Percentiles rank a stretch among this genome's conserved stretches.
These are phyloP conservation scores for Panicum virgatum DNA, from an alignment of 202 grass and related monocot genomes.

Conservation along the genomic window DNA sequence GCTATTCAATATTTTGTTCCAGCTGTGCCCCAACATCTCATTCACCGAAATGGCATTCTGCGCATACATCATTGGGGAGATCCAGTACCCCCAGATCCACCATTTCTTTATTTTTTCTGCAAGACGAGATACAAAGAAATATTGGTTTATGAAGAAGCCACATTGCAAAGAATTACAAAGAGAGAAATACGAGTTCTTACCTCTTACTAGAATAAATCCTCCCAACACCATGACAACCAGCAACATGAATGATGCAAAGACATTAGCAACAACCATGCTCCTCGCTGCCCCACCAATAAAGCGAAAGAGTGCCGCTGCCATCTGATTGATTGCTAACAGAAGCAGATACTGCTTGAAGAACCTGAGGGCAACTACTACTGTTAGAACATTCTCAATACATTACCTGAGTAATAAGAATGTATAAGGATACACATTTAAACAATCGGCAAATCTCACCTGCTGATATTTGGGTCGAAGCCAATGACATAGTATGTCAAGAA, in stretches of 20 bases:
- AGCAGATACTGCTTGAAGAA: constrained; percentile 84
- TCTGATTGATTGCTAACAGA: constrained; percentile 67
- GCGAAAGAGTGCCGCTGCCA: constrained; percentile 61
- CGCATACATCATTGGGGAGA: constrained; percentile 61
- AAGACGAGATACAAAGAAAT: constrained; percentile 30
- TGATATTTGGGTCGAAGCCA: constrained; percentile 72
- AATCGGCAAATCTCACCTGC: constrained; percentile 49
- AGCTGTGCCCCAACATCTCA: constrained; percentile 69
- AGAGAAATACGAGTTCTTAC: background rate
- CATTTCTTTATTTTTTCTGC: constrained; percentile 79
- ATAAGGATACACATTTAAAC: background rate
- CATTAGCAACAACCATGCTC: constrained; percentile 71
- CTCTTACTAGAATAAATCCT: constrained; percentile 56
- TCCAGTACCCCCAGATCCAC: constrained; percentile 98
- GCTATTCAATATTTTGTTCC: constrained; percentile 40
- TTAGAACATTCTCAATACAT: background rate
- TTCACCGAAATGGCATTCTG: constrained; percentile 66
- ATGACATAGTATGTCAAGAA: constrained; percentile 90
- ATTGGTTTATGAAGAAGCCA: background rate
- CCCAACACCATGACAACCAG: constrained; percentile 61
- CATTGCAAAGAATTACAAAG: background rate
- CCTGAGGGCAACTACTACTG: constrained; percentile 8
- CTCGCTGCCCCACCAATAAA: constrained; percentile 59
- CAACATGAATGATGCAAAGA: constrained; percentile 60
- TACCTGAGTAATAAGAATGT: background rate